Conservation (phyloP, 1,139 yeast genomes). For the Geotrichum fermentans region DNA sequence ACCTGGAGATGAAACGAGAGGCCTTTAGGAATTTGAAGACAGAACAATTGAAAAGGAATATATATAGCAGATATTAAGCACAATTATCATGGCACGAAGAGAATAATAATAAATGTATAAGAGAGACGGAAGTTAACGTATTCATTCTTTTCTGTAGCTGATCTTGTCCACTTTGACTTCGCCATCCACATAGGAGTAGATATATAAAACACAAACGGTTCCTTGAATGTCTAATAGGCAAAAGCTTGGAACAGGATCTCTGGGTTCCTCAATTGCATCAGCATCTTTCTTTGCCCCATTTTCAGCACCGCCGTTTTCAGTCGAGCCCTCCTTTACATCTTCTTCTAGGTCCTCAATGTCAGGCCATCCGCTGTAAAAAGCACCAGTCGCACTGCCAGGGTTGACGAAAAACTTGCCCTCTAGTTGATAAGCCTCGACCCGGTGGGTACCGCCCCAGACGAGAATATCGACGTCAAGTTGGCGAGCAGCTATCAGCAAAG, state of each 20-base stretch:
- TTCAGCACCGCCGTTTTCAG: conserved; percentile 21
- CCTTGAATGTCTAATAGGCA: conserved; percentile 83
- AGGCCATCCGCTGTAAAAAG: conserved; percentile 53
- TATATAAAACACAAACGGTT: conserved; percentile 69
- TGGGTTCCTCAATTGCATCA: conserved; percentile 20
- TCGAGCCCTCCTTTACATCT: conserved; percentile 25
- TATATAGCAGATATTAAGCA: too few relatives aligned
- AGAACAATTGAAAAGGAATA: too few relatives aligned
- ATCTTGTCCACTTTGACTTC: conserved; percentile 92
- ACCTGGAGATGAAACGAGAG: too few relatives aligned
- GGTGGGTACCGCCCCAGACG: conserved; percentile 95
- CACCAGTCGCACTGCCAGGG: conserved; percentile 97
- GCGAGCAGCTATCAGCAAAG: conserved; percentile 75
- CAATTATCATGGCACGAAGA: too few relatives aligned
- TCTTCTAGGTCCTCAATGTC: conserved; percentile 38
- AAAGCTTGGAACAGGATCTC: conserved; percentile 70
- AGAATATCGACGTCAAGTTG: conserved; percentile 88
- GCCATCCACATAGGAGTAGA: conserved; percentile 73
- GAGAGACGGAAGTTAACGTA: background rate
- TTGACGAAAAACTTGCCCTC: conserved; percentile 90
- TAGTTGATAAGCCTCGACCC: conserved; percentile 85
- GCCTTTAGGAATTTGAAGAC: too few relatives aligned
- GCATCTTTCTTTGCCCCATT: conserved; percentile 21
- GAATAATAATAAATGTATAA: too few relatives aligned
- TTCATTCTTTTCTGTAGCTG: conserved; percentile 53